Evolutionary conservation across 345 rosid genomes (phyloP).

Genomic region (Euphorbia pulcherrima): DNA sequence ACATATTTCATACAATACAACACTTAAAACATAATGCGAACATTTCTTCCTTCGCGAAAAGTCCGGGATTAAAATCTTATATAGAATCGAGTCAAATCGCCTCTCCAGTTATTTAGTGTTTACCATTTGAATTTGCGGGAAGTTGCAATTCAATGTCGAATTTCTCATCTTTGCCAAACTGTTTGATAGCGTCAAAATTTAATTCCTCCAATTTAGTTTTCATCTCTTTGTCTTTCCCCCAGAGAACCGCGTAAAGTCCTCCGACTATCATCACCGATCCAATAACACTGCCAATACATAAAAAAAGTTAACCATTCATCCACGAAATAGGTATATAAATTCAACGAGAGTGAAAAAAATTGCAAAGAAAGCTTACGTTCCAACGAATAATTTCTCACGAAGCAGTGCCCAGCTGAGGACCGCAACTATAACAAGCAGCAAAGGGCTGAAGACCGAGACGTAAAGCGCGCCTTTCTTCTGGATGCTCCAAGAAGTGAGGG

Average conservation of each 20-base stretch:
- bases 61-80: no score
- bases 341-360: no score
- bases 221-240: conserved; percentile 79
- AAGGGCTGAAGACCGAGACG: conserved; percentile 82
- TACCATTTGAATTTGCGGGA: conserved; percentile 9
- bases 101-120: not conserved
- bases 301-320: not conserved
- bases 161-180: conserved; percentile 14
- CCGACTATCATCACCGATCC: conserved; percentile 68
- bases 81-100: no score
- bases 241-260: conserved; percentile 74
- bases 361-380: conserved; percentile 48
- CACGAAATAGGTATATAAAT: not conserved
- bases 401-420: conserved; percentile 77
- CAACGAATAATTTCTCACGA: conserved; percentile 66
- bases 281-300: conserved; percentile 37
- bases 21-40: no score
- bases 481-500: conserved; percentile 65
- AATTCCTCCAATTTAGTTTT: conserved; percentile 7
- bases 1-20: no score
- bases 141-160: conserved; percentile 36
- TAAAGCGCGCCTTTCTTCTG: conserved; percentile 79
- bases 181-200: conserved; percentile 4
- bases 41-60: no score
- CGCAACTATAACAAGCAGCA: conserved; percentile 65